A percentile compares a stretch with the other conserved stretches of the same genome.
Evolutionary conservation across 2,329 filamentous ascomycete genomes (phyloP).

Genomic region (Trichoderma harzianum): DNA sequence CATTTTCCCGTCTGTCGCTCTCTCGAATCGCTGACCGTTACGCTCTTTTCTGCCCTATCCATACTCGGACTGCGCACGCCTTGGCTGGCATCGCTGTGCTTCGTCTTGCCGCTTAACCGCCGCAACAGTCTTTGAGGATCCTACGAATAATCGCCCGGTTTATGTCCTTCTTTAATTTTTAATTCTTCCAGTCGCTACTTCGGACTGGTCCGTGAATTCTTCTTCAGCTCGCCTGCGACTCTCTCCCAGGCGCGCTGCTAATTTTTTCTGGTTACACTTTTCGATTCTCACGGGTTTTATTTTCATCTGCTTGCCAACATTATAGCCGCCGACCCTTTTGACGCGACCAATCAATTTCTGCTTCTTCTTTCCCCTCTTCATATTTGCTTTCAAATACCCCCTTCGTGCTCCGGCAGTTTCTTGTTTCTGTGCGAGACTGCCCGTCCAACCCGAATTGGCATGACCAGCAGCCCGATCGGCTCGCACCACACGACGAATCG

Average conservation of each 20-base stretch:
- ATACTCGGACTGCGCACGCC: constrained; percentile 1
- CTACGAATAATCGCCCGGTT: neutral
- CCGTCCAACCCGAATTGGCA: constrained; percentile 5
- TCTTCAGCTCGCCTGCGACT: neutral
- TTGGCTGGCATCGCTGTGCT: constrained; percentile 4
- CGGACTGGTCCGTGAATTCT: neutral
- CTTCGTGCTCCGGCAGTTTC: neutral
- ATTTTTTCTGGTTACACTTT: neutral
- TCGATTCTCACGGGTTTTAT: constrained; percentile 1
- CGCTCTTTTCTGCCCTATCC: constrained; percentile 12
- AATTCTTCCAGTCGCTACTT: constrained; percentile 5
- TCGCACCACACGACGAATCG: constrained; percentile 9
- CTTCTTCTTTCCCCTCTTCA: neutral
- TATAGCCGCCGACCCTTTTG: neutral
- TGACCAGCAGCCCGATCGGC: neutral
- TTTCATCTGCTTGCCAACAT: constrained; percentile 5
- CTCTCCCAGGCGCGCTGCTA: constrained; percentile 4
- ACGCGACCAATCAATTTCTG: constrained; percentile 9
- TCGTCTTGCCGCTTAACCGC: neutral
- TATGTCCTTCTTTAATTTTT: neutral
- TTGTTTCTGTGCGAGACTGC: neutral
- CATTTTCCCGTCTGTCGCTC: constrained; percentile 14
- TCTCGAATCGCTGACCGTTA: constrained; percentile 9
- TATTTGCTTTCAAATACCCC: neutral
- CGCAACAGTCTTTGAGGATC: neutral